Conservation (phyloP, 176 grass and related monocot species). For the Musa itinerans region DNA sequence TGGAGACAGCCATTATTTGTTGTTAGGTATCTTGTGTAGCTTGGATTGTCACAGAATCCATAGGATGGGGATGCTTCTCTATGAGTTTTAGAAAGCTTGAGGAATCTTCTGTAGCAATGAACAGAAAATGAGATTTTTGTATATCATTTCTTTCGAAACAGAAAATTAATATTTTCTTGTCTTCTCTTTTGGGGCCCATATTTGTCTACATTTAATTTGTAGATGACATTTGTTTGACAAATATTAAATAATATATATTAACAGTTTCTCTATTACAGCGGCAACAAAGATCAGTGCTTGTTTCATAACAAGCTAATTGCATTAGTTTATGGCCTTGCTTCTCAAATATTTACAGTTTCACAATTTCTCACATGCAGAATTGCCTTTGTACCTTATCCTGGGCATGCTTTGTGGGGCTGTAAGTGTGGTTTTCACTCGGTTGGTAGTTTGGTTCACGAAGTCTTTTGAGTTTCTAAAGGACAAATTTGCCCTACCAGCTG, state of each 20-base stretch:
- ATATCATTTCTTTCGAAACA: background rate
- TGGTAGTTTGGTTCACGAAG: constrained; percentile 93
- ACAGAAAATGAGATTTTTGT: background rate
- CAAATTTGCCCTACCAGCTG: constrained; percentile 77
- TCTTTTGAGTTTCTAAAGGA: constrained; percentile 81
- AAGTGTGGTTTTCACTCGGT: constrained; percentile 70
- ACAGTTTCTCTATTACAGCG: too few relatives aligned
- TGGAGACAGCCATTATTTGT: background rate
- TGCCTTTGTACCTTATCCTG: constrained; percentile 93
- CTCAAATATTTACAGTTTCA: background rate
- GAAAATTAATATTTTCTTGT: background rate
- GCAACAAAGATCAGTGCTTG: too few relatives aligned
- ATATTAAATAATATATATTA: too few relatives aligned
- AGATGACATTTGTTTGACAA: background rate
- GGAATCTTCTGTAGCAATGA: background rate
- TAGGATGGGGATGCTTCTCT: background rate
- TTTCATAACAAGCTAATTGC: too few relatives aligned
- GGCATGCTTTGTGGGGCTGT: constrained; percentile 93
- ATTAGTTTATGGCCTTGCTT: background rate
- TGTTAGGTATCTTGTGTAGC: background rate
- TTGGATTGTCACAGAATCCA: background rate
- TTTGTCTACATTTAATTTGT: too few relatives aligned
- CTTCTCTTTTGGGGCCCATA: background rate
- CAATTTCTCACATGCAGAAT: background rate
- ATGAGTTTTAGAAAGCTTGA: background rate